Evolutionary conservation across 2,329 filamentous ascomycete species (phyloP), one percentile per base, ranked within the genome.

Genomic region (Ceratocystis cubensis): DNA sequence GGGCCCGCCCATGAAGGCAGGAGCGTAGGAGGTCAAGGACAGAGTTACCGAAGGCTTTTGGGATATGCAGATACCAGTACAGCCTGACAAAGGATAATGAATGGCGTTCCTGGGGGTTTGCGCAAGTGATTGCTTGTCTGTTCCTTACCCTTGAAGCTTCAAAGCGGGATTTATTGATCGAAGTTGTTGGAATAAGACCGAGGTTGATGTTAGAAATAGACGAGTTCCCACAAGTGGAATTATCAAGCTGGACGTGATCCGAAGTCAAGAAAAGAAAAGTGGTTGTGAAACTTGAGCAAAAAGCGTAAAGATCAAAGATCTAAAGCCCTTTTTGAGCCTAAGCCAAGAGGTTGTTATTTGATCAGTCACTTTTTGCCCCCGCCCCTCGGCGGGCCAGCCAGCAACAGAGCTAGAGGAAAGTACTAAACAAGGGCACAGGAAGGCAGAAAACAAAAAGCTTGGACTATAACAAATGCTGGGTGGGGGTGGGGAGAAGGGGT

Each of bases 361-460:
- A 53, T 53, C 48, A 53, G 17, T 53, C 48, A 53, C 48, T 53
- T 53, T 53, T 53, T 53, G 48, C 10, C 48, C 48, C 48, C 48
- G 8, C 48, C 22, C 48, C 48, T 25, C 15, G 10, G 25, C 22
- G 22, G 22, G 48, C 20, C 48, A 28, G 15, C 20, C 30, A 33
- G 30, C 6, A 25, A 22, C 46, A 50, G 22, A 50, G 48, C 5
- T 53, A 22, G 48, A 53, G 48, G 5, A 41, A 53, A 28, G 48
- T 22, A 28, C 48, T 15, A 53, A 53, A 53, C 20, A 53, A 50
- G 48, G 48, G 46, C n/a, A 15, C 48, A 53, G 48, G 48, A 53
- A 28, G 48, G 25, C 20, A 13, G n/a, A 1, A 3, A 28, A 5
- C 13, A 53, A 53, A 53, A 53, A 53, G 48, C 48, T 53, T 53